Base-by-base conservation (phyloP, 345 rosid genomes). In the Murraya paniculata region DNA sequence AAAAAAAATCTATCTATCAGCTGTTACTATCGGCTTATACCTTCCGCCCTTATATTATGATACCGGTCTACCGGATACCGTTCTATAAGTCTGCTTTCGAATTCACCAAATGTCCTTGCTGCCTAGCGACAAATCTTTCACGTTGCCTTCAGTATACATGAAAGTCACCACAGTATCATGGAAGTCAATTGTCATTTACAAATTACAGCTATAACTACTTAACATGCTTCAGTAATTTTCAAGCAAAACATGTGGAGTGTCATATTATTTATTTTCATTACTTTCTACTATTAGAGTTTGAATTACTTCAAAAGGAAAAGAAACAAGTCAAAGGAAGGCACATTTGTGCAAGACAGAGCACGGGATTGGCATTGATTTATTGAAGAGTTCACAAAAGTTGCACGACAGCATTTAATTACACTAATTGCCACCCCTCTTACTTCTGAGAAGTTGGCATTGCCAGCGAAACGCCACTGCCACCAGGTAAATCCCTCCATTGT, bases 361-460 rank as follows among this genome's bases (percentile, higher is more conserved):
- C 18, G 9, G 18, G 7, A 11, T 33, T 64, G 27, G 18, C 14
- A 30, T 36, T 61, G 22, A 60, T 50, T 79, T 76, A 76, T 67
- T 71, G 19, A 22, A 67, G 33, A 45, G 30, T 22, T 35, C 31
- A 73, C 11, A 73, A 36, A 72, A 53, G 56, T 73, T 73, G 9
- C 64, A 36, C 24, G 45, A 64, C 19, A 36, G 56, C 50, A 60
- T 62, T 19, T 50, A 33, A 30, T 72, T 64, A 75, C 62, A 21
- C 68, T 22, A 19, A 64, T 21, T 55, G 5, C 24, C 33, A 67
- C 57, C 24, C 27, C 38, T 83, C 84, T 65, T 83, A 84, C 89
- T 92, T 91, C 81, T 90, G 94, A 7, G 98, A 96, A 8, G 97
- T 96, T 16, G 99, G 99, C 99, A 96, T 96, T 57, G 98, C 99